These are phyloP conservation scores for Penicillium pulvis DNA, from an alignment of 495 filamentous ascomycete genomes.

Conservation along the genomic window DNA sequence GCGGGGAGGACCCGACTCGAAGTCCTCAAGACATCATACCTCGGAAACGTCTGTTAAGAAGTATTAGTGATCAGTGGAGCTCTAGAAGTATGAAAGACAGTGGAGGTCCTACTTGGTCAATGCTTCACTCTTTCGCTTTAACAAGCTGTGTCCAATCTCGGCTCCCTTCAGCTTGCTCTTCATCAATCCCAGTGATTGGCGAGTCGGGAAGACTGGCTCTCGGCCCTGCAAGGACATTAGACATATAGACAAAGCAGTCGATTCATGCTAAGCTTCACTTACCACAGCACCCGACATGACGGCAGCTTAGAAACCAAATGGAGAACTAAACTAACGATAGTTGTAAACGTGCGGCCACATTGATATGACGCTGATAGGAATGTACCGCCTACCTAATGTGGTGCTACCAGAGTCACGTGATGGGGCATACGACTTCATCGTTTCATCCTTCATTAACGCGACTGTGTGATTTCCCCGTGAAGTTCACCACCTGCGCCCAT, in stretches of 20 bases:
- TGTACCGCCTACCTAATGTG: constrained; percentile 34
- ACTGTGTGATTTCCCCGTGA: constrained; percentile 20
- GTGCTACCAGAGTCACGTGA: constrained; percentile 31
- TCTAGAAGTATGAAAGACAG: neutral
- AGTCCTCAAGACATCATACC: constrained; percentile 51
- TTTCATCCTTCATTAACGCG: constrained; percentile 29
- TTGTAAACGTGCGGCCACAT: constrained; percentile 27
- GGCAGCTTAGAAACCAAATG: constrained; percentile 21
- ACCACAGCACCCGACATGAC: constrained; percentile 62
- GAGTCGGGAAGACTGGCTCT: constrained; percentile 96
- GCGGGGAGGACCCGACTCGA: constrained; percentile 18
- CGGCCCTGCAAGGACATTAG: constrained; percentile 35
- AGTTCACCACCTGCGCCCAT: constrained; percentile 32
- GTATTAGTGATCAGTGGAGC: constrained; percentile 14
- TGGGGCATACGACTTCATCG: constrained; percentile 30
- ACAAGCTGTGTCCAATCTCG: constrained; percentile 80
- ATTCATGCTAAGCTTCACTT: constrained; percentile 17
- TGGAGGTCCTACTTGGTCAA: constrained; percentile 72
- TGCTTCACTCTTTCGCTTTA: constrained; percentile 93
- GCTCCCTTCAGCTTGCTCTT: constrained; percentile 98
- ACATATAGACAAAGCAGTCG: neutral
- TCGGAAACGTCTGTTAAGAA: constrained; percentile 72
- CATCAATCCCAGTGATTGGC: constrained; percentile 95
- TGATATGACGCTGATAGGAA: constrained; percentile 38
- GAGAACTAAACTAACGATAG: constrained; percentile 7